These are phyloP conservation scores for Cryomyces antarcticus DNA, from an alignment of 495 filamentous ascomycete species.

Conservation along the genomic window DNA sequence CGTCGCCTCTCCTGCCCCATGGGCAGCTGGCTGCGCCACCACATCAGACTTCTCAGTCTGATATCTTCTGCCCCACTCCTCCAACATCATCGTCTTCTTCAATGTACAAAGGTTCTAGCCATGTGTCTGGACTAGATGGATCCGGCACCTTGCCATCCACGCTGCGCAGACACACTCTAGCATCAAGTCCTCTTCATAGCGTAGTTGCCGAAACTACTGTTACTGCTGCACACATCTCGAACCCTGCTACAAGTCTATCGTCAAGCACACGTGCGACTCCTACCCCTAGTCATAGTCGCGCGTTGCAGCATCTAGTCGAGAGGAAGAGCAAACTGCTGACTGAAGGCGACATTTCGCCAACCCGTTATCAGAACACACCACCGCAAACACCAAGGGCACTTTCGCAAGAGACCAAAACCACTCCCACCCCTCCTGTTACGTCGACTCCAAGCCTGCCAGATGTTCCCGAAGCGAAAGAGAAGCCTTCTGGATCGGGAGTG, in stretches of 20 bases:
- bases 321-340: conserved; percentile 73
- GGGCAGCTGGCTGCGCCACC: conserved; percentile 2
- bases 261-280: conserved; percentile 28
- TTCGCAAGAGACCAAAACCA: conserved; percentile 35
- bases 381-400: conserved; percentile 71
- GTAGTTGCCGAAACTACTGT: conserved; percentile 45
- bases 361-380: conserved; percentile 65
- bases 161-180: conserved; percentile 23
- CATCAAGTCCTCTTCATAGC: conserved; percentile 41
- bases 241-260: conserved; percentile 46
- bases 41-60: conserved; percentile 1
- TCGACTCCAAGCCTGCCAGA: neutral
- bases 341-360: conserved; percentile 38
- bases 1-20: conserved; percentile 11
- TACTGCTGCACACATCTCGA: conserved; percentile 54
- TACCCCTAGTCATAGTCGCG: conserved; percentile 24
- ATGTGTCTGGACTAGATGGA: no score
- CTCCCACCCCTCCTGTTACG: neutral
- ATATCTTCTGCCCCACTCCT: conserved; percentile 11
- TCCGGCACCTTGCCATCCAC: conserved; percentile 13
- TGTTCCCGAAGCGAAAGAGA: no score
- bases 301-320: conserved; percentile 27
- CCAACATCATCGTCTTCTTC: conserved; percentile 10
- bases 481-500: neutral
- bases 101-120: conserved; percentile 4